phyloP scores from a whole-genome alignment of 805 yeast genomes.

The Scheffersomyces ergatensis region DNA sequence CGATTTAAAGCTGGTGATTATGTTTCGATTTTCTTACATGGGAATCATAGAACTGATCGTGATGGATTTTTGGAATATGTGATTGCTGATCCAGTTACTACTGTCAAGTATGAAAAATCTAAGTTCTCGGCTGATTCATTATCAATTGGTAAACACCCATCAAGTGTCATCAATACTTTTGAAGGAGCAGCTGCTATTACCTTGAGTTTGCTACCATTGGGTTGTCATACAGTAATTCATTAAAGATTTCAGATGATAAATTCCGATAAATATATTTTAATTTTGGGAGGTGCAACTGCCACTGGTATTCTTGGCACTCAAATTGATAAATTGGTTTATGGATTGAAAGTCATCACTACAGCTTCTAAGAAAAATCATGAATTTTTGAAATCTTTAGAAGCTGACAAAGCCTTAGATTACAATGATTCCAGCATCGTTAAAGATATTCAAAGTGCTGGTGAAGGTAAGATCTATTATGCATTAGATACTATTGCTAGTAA shows the following conservation, averaged over 20 bases:
- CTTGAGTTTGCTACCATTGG: no score
- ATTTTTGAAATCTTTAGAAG: slow-evolving; percentile 45
- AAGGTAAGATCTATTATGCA: slow-evolving; percentile 24
- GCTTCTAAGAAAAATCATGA: slow-evolving; percentile 49
- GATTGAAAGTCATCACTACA: slow-evolving; percentile 33
- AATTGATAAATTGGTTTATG: slow-evolving; percentile 40
- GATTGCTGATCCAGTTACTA: no score
- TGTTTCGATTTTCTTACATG: slow-evolving; percentile 55
- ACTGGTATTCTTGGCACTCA: slow-evolving; percentile 61
- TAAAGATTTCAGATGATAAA: no score
- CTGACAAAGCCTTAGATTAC: slow-evolving; percentile 50
- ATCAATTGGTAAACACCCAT: no score
- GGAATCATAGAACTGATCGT: slow-evolving; percentile 43
- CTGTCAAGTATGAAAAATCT: no score
- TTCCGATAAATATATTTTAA: no score
- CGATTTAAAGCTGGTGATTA: slow-evolving; percentile 50
- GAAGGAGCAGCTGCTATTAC: no score
- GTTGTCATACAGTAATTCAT: no score
- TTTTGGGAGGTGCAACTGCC: slow-evolving; percentile 72
- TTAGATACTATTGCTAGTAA: slow-evolving; percentile 26
- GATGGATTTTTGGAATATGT: slow-evolving; percentile 69
- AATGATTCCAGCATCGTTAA: slow-evolving; percentile 44
- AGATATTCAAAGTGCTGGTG: slow-evolving; percentile 33
- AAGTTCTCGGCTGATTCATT: no score
- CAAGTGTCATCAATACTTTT: no score